A percentile compares a stretch with the other conserved stretches of the same genome.
These are phyloP conservation scores for Podospora australis DNA, from an alignment of 495 filamentous ascomycete genomes.

Conservation along the genomic window DNA sequence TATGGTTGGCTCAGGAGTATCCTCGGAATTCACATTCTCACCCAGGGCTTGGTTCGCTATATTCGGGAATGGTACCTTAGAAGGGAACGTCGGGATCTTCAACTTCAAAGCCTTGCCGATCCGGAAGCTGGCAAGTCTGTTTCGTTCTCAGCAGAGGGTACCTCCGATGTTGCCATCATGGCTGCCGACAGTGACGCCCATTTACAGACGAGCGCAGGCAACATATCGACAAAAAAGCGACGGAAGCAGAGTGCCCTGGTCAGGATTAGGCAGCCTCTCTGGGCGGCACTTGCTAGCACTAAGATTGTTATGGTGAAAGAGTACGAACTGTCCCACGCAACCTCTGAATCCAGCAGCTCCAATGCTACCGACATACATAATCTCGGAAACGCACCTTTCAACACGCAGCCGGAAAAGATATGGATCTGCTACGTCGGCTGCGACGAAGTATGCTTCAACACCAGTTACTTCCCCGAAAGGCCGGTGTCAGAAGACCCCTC, in stretches of 20 bases:
- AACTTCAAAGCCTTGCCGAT: conserved; percentile 37
- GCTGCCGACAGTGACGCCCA: conserved; percentile 42
- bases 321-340: conserved; percentile 76
- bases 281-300: conserved; percentile 88
- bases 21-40: conserved; percentile 82
- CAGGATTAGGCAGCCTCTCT: conserved; percentile 82
- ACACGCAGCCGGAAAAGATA: conserved; percentile 64
- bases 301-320: conserved; percentile 92
- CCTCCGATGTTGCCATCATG: conserved; percentile 37
- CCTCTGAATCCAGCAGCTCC: conserved; percentile 64
- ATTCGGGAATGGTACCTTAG: conserved; percentile 55
- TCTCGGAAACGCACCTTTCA: conserved; percentile 71
- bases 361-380: conserved; percentile 73
- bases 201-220: conserved; percentile 21
- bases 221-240: conserved; percentile 64
- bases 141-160: conserved; percentile 22
- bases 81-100: conserved; percentile 44
- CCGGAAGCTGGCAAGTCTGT: conserved; percentile 43
- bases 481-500: conserved; percentile 11
- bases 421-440: conserved; percentile 83
- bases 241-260: conserved; percentile 84
- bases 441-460: conserved; percentile 76
- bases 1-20: conserved; percentile 52
- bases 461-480: conserved; percentile 54
- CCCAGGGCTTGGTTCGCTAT: conserved; percentile 65